Evolutionary conservation across 331 rosid genomes (phyloP), one percentile per base, ranked within the genome.

Genomic region (Quercus phellos): DNA sequence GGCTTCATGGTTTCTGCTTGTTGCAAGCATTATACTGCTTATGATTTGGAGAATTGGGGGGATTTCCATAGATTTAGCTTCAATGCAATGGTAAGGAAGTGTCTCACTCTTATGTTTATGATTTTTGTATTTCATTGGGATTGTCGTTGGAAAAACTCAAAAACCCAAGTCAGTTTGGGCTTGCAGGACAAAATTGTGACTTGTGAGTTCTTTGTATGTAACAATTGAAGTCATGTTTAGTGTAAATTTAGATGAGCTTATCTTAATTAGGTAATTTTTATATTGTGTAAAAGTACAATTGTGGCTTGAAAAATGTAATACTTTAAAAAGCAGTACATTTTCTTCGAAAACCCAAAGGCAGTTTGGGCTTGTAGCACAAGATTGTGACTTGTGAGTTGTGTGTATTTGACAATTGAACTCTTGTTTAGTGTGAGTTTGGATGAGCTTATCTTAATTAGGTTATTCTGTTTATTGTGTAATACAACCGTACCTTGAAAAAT

Each of bases 11-110:
- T 92, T 3, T 94, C 98, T 68, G 97, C 98, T 76, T 94, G 97
- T 84, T 92, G 97, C 81, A 94, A 94, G 81, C 98, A 94, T 81
- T 89, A 87, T 38, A 87, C 91, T 78, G 94, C 96, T 80, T 94
- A 94, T 85, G 98, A 94, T 74, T 89, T 94, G 89, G 97, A 94
- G 73, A 88, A 68, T 63, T 94, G 98, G 98, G 55, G 76, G 26
- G 80, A 81, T 58, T 90, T 89, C 70, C 42, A 76, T 76, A 83
- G 96, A 63, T 94, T 87, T 83, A 89, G 73, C 88, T 94, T 94
- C 89, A 89, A 94, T 80, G 94, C 97, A 43, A 89, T 94, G 93
- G 98, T 94, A 77, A 84, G 89, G 32, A 60, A 58, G 66, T 1
- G 3, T 46, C 68, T 74, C 56, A 22, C 3, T 35, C 32, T 54